phyloP scores from a whole-genome alignment of 179 eudicot species.

The Beta lomatogona region DNA sequence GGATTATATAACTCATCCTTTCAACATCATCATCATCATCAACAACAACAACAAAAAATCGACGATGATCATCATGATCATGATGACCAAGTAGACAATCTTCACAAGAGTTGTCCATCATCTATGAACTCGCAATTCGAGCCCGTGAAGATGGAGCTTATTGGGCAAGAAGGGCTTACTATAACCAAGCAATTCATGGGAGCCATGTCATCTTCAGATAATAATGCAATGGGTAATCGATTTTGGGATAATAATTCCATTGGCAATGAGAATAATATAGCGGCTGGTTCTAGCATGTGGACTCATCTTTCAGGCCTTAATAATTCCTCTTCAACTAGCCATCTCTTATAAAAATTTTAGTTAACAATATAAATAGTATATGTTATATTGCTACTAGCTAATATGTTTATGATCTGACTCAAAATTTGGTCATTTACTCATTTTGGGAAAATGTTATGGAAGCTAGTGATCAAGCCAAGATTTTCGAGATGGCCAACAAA shows the following conservation, averaged over 20 bases:
- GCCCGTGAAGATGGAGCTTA: conserved; percentile 38
- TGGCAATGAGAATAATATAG: not conserved
- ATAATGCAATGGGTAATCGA: conserved; percentile 23
- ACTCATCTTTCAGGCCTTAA: conserved; percentile 45
- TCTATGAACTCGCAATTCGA: conserved; percentile 17
- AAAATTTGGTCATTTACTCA: not conserved
- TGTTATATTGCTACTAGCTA: not conserved
- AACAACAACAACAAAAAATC: not conserved
- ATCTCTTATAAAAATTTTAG: conserved; percentile 27
- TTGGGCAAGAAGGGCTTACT: conserved; percentile 29
- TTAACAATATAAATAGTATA: not conserved
- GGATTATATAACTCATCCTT: conserved; percentile 26
- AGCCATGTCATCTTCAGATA: conserved; percentile 13
- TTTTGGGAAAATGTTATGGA: not conserved
- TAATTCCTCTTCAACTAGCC: conserved; percentile 44
- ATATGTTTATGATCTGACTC: conserved; percentile 1
- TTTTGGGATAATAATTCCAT: conserved; percentile 29
- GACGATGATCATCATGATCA: not conserved
- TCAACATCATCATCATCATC: conserved; percentile 15
- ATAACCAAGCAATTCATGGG: conserved; percentile 39
- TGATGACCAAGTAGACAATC: not conserved
- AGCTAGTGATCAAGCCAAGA: not conserved
- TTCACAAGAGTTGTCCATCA: conserved; percentile 21
- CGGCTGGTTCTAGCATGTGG: conserved; percentile 38
- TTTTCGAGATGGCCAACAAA: not conserved